These are phyloP conservation scores for Fraxinus albicans DNA, from an alignment of 305 asterid genomes.

Conservation along the genomic window DNA sequence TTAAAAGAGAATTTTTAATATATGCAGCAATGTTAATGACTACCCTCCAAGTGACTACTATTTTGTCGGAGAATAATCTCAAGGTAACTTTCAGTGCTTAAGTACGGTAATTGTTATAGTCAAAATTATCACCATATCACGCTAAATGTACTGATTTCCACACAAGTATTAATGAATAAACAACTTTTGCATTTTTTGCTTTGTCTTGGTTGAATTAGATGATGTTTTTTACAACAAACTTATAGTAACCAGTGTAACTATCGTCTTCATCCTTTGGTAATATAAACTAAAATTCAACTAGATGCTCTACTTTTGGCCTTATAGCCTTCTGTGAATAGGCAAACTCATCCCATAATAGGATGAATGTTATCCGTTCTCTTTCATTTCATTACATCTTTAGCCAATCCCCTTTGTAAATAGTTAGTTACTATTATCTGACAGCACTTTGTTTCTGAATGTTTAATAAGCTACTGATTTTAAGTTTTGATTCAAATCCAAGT, in stretches of 20 bases:
- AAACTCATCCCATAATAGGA: neutral
- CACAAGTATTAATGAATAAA: neutral
- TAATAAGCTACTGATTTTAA: neutral
- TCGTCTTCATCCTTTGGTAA: neutral
- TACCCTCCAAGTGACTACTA: neutral
- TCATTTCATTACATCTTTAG: neutral
- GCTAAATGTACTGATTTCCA: neutral
- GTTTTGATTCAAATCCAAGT: constrained; percentile 9
- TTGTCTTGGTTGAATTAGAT: neutral
- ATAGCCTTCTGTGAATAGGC: neutral
- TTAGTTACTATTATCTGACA: neutral
- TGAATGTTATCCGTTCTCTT: neutral
- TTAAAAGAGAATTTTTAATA: too few relatives aligned
- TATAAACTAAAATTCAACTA: neutral
- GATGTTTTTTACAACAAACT: neutral
- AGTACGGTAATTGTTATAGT: too few relatives aligned
- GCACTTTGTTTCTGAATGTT: neutral
- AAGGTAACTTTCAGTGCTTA: too few relatives aligned
- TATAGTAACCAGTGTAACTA: neutral
- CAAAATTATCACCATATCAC: too few relatives aligned
- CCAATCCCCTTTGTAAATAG: neutral
- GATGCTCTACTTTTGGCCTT: neutral
- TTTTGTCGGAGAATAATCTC: too few relatives aligned
- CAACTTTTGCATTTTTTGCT: neutral
- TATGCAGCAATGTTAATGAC: neutral